Evolutionary conservation across 345 rosid genomes (phyloP), one percentile per base, ranked within the genome.

Genomic region (Syzygium aromaticum): DNA sequence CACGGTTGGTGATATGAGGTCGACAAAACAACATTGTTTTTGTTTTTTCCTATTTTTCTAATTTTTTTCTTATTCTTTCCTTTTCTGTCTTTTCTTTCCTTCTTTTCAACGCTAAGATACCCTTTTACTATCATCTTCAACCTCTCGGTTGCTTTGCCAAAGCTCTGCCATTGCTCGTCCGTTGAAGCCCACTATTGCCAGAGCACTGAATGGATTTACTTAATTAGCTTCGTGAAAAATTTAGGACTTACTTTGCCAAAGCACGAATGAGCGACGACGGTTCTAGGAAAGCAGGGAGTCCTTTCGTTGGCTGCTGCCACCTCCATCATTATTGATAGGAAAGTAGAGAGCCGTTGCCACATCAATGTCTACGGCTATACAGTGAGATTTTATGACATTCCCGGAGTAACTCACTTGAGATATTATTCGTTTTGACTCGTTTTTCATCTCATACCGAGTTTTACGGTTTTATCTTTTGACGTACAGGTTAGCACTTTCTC

Each of bases 1-100:
- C 4, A 56, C 0, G 0, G 23, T 0, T 0, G 4, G 6, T 0
- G 1, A 9, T 5, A 40, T 56, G 3, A 23, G 2, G 13, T 23
- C n/a, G n/a, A 56, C 13, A 56, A 56, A 56, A 56, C 10, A 12
- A 23, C n/a, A 56, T 56, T 22, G 2, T 0, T 56, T 56, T 56
- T 56, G 61, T 23, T n/a, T 56, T 56, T 23, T 40, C 43, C 5
- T 40, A 40, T 40, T 40, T 40, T 40, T 40, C 43, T 40, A 40
- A 40, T 40, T 40, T 2, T 56, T 23, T 9, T 56, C n/a, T 9
- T 56, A 23, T 51, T 56, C 25, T 56, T 56, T 5, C 25, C 63
- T 56, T 56, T 23, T 27, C 11, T 7, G 43, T 40, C 43, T 40
- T 40, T 40, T 40, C 43, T 40, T 40, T 40, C 43, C 25, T 56